Conservation (phyloP, 768 basidiomycete genomes). For the Hypholoma sublateritium region DNA sequence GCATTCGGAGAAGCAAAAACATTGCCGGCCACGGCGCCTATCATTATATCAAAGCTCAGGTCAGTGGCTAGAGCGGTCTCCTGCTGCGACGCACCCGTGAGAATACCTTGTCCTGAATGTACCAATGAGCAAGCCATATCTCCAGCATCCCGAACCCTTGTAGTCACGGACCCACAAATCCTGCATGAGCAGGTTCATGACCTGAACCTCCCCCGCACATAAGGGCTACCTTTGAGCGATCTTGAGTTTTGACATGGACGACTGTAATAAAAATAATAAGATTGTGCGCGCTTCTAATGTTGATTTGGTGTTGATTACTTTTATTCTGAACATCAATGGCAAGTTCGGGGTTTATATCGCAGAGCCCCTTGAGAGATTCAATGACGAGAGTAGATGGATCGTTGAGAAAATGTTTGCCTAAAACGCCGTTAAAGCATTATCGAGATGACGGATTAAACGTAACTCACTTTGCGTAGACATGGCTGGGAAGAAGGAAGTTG, state of each 20-base stretch:
- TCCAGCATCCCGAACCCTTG: not conserved
- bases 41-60: not conserved
- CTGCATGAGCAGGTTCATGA: conserved; percentile 90
- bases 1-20: conserved; percentile 91
- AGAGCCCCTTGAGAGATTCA: conserved; percentile 76
- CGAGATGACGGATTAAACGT: not conserved
- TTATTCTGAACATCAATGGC: conserved; percentile 69
- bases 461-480: conserved; percentile 40
- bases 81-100: conserved; percentile 51
- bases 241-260: conserved; percentile 55
- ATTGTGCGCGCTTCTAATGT: conserved; percentile 1
- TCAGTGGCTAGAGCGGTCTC: not conserved
- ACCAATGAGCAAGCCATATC: not conserved
- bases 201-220: conserved; percentile 87
- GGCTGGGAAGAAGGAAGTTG: not conserved
- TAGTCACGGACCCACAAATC: conserved; percentile 71
- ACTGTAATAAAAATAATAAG: conserved; percentile 53
- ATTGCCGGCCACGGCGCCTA: conserved; percentile 78
- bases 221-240: conserved; percentile 69
- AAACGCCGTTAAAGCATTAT: not conserved
- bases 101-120: conserved; percentile 65
- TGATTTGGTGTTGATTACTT: conserved; percentile 55
- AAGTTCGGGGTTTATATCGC: conserved; percentile 68
- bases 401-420: conserved; percentile 81
- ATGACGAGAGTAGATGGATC: conserved; percentile 66